Evolutionary conservation across 140 eudicot genomes (phyloP).

Genomic region (Senecio squalidus): DNA sequence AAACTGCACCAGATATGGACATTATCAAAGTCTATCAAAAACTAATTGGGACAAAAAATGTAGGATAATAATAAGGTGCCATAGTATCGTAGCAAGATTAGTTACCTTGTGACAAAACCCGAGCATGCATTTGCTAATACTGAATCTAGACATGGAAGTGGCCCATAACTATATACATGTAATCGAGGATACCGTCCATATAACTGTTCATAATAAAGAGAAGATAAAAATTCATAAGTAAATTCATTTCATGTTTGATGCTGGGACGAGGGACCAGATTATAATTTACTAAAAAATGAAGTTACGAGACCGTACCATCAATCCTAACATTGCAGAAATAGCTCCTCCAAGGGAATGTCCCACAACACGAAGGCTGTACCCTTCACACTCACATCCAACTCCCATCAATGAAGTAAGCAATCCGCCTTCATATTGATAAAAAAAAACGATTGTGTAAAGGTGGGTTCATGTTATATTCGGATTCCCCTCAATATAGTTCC

Average conservation of each 20-base stretch:
- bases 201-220: slow-evolving; percentile 28
- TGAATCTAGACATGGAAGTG: slow-evolving; percentile 68
- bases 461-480: too few species aligned
- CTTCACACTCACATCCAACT: too few species aligned
- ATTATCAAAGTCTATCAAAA: not conserved
- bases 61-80: not conserved
- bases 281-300: too few species aligned
- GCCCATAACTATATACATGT: slow-evolving; percentile 62
- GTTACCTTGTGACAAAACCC: slow-evolving; percentile 64
- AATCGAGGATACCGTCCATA: slow-evolving; percentile 44
- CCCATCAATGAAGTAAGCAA: too few species aligned
- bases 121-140: slow-evolving; percentile 64
- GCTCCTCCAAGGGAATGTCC: too few species aligned
- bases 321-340: too few species aligned
- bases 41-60: not conserved
- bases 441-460: not conserved
- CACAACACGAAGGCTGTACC: too few species aligned
- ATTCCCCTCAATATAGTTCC: too few species aligned
- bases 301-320: too few species aligned
- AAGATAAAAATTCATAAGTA: too few species aligned
- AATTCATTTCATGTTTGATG: slow-evolving; percentile 8
- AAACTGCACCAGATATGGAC: slow-evolving; percentile 31
- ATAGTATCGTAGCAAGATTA: not conserved
- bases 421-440: not conserved
- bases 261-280: too few species aligned